Conservation (phyloP, 768 basidiomycete genomes). For the Nevesoporus exiguus region DNA sequence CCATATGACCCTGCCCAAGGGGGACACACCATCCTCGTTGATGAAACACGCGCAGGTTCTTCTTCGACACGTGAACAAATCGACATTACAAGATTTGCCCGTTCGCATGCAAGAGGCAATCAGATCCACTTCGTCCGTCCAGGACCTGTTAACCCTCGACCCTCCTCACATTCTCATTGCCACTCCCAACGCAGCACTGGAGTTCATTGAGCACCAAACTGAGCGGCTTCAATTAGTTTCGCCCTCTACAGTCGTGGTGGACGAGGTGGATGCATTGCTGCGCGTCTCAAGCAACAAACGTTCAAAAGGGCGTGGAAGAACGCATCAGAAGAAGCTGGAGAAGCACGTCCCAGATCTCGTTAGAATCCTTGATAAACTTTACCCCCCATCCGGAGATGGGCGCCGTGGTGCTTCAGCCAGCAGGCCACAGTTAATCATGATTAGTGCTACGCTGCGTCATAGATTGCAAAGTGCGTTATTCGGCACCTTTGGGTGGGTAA, state of each 20-base stretch:
- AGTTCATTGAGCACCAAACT: conserved; percentile 45
- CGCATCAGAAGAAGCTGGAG: conserved; percentile 37
- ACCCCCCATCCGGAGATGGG: conserved; percentile 31
- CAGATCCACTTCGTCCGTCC: conserved; percentile 26
- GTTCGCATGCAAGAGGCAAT: conserved; percentile 29
- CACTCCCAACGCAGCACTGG: conserved; percentile 67
- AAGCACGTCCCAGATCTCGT: conserved; percentile 59
- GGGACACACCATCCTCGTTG: conserved; percentile 34
- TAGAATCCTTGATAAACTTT: conserved; percentile 57
- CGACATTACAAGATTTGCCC: conserved; percentile 17
- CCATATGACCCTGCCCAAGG: conserved; percentile 38
- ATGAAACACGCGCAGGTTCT: conserved; percentile 55
- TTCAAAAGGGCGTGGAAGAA: conserved; percentile 38
- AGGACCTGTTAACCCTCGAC: conserved; percentile 36
- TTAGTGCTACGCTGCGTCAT: conserved; percentile 66
- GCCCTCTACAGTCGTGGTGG: conserved; percentile 61
- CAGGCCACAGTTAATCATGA: conserved; percentile 60
- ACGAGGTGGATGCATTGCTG: conserved; percentile 74
- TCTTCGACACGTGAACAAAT: conserved; percentile 46
- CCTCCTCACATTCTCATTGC: conserved; percentile 68
- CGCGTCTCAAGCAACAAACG: conserved; percentile 42
- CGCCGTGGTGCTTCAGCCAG: neutral
- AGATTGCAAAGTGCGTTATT: conserved; percentile 41
- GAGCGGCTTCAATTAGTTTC: conserved; percentile 42
- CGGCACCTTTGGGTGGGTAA: conserved; percentile 58